Evolutionary conservation across 2,329 filamentous ascomycete species (phyloP).

Genomic region (Coniochaeta sp.): DNA sequence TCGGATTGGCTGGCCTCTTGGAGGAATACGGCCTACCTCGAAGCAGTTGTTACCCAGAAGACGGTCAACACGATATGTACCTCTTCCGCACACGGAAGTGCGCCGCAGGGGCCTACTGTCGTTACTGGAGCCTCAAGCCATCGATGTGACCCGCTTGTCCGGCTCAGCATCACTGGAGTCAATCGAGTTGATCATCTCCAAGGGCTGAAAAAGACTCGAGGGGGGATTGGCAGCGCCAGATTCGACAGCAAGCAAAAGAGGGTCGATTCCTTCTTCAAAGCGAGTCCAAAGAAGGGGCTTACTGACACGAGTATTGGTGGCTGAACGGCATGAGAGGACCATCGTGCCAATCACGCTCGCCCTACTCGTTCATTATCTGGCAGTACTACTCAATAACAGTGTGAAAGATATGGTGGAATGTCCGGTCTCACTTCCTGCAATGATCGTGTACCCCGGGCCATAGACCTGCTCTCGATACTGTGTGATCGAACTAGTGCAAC

Average conservation of each 20-base stretch:
- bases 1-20: slow-evolving; percentile 28
- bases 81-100: not conserved
- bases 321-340: not conserved
- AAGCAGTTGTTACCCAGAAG: slow-evolving; percentile 13
- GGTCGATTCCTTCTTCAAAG: slow-evolving; percentile 65
- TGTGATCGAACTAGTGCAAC: slow-evolving; percentile 73
- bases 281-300: slow-evolving; percentile 42
- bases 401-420: slow-evolving; percentile 27
- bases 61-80: not conserved
- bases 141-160: not conserved
- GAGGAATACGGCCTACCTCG: slow-evolving; percentile 46
- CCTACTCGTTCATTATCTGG: not conserved
- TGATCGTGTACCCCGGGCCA: slow-evolving; percentile 69
- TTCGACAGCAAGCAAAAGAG: slow-evolving; percentile 71
- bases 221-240: slow-evolving; percentile 71
- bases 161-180: slow-evolving; percentile 45
- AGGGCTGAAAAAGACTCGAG: slow-evolving; percentile 69
- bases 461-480: slow-evolving; percentile 75
- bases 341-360: not conserved
- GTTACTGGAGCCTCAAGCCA: slow-evolving; percentile 3
- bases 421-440: slow-evolving; percentile 19
- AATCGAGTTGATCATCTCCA: slow-evolving; percentile 67
- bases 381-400: not conserved
- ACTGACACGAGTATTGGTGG: slow-evolving; percentile 21
- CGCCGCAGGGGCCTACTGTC: not conserved